phyloP scores from a whole-genome alignment of 805 yeast species.

The Sungouiozyma ichnusensis region DNA sequence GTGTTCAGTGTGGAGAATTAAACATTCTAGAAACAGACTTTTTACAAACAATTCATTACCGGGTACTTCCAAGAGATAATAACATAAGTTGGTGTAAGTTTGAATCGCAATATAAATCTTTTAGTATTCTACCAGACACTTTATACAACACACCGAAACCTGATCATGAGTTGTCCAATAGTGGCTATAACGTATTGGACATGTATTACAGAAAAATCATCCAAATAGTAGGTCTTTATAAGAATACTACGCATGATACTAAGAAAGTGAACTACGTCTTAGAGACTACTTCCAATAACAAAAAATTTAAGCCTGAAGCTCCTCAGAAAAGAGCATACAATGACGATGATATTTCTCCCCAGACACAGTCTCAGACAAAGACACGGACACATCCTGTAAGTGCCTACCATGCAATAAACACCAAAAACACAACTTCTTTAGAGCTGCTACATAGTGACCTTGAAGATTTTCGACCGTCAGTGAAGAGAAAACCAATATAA shows the following conservation, averaged over 20 bases:
- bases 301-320: neutral
- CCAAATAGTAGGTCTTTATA: slow-evolving; percentile 35
- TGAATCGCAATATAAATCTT: slow-evolving; percentile 16
- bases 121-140: slow-evolving; percentile 5
- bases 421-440: too few species aligned
- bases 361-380: neutral
- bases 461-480: too few species aligned
- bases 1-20: slow-evolving; percentile 71
- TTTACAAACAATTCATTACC: slow-evolving; percentile 66
- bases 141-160: slow-evolving; percentile 1
- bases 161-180: slow-evolving; percentile 10
- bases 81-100: slow-evolving; percentile 32
- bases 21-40: slow-evolving; percentile 86
- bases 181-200: slow-evolving; percentile 35
- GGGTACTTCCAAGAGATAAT: slow-evolving; percentile 49
- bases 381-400: neutral
- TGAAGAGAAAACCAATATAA: too few species aligned
- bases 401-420: too few species aligned
- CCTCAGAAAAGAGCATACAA: neutral
- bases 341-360: neutral
- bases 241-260: slow-evolving; percentile 21
- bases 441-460: too few species aligned
- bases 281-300: neutral
- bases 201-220: slow-evolving; percentile 42
- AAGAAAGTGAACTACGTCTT: slow-evolving; percentile 16